These are phyloP conservation scores for Phialemoniopsis sp. DNA, from an alignment of 2,329 filamentous ascomycete genomes.

Conservation along the genomic window DNA sequence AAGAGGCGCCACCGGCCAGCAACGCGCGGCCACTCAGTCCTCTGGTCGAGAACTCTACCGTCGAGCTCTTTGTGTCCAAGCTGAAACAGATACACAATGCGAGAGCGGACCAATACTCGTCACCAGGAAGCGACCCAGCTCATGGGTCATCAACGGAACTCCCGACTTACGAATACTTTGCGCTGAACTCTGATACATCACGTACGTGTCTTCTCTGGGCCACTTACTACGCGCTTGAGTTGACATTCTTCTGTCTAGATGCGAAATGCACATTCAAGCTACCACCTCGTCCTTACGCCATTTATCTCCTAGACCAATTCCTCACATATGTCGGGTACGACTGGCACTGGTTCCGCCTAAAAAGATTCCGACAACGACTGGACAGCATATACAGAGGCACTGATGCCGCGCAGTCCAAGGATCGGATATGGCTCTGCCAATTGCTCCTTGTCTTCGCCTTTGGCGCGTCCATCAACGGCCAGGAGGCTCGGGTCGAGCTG, in stretches of 20 bases:
- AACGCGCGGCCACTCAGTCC: too few species aligned
- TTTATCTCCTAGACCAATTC: constrained; percentile 3
- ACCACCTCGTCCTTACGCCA: constrained; percentile 2
- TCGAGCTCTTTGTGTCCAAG: constrained; percentile 2
- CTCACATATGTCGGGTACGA: constrained; percentile 3
- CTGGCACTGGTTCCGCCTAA: constrained; percentile 4
- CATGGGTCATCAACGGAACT: not conserved
- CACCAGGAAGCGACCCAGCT: too few species aligned
- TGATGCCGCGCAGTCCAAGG: constrained; percentile 1
- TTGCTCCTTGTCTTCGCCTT: constrained; percentile 1
- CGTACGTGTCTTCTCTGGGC: constrained; percentile 3
- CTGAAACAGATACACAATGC: constrained; percentile 4
- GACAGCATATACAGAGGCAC: constrained; percentile 1
- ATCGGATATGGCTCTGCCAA: constrained; percentile 5
- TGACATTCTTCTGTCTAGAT: not conserved
- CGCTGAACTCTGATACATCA: constrained; percentile 3
- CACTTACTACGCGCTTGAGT: too few species aligned
- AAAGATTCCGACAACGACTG: constrained; percentile 1
- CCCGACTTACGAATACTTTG: constrained; percentile 5
- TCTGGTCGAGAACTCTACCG: constrained; percentile 1
- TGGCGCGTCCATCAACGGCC: constrained; percentile 3
- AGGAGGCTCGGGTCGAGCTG: not conserved
- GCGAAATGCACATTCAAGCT: constrained; percentile 7
- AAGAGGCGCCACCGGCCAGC: too few species aligned
- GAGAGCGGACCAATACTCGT: not conserved